These are phyloP conservation scores for Rhinocladiella similis DNA, from an alignment of 2,329 filamentous ascomycete genomes.

Conservation along the genomic window DNA sequence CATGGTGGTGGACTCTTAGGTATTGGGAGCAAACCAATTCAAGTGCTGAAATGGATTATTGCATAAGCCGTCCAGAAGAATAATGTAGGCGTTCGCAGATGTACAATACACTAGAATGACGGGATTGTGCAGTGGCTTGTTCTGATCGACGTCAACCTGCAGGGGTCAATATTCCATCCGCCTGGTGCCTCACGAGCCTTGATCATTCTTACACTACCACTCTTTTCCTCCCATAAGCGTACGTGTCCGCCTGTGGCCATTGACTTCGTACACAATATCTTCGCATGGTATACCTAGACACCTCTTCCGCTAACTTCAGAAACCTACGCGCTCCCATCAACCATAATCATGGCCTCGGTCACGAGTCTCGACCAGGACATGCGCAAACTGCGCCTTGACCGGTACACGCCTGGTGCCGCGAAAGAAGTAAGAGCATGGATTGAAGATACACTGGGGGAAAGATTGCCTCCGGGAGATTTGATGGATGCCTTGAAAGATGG, in stretches of 20 bases:
- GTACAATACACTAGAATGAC: not conserved
- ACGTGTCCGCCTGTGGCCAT: not conserved
- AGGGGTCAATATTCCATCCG: constrained; percentile 5
- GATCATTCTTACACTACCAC: not conserved
- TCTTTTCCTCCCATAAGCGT: not conserved
- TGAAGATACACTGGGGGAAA: constrained; percentile 74
- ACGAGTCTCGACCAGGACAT: constrained; percentile 92
- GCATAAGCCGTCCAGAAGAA: not conserved
- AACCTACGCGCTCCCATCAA: not conserved
- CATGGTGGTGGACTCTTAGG: constrained; percentile 31
- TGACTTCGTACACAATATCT: not conserved
- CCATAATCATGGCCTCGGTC: constrained; percentile 77
- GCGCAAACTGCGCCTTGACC: constrained; percentile 85
- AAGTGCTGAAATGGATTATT: not conserved
- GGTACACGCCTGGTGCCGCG: constrained; percentile 88
- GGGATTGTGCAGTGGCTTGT: constrained; percentile 7
- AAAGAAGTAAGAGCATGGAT: constrained; percentile 86
- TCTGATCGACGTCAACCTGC: constrained; percentile 23
- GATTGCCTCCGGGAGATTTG: constrained; percentile 71
- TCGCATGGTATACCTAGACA: not conserved
- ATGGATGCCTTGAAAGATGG: constrained; percentile 88
- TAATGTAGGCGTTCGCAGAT: not conserved
- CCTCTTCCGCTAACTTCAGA: not conserved
- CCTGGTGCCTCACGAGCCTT: not conserved
- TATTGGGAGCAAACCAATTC: not conserved